These are phyloP conservation scores for Colletotrichum salicis DNA, from an alignment of 2,329 filamentous ascomycete species.

Conservation along the genomic window DNA sequence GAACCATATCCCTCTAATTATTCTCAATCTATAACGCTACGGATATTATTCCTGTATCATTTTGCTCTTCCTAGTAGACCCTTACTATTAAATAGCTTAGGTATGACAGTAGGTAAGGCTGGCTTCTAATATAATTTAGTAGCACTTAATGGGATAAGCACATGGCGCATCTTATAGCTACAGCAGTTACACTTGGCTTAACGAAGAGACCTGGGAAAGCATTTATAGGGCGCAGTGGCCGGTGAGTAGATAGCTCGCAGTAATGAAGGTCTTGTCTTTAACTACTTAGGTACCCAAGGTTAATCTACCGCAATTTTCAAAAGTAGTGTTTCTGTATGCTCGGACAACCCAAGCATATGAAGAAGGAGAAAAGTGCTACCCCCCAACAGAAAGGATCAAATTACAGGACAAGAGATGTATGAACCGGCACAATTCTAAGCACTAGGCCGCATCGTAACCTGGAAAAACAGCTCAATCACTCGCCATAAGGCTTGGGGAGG, in stretches of 20 bases:
- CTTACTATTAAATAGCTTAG: no score
- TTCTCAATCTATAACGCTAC: no score
- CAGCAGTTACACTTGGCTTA: not conserved
- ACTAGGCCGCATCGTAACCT: not conserved
- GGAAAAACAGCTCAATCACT: not conserved
- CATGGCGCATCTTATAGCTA: not conserved
- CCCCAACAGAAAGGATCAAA: not conserved
- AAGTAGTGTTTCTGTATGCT: conserved; percentile 7
- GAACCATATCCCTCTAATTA: no score
- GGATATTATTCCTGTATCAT: no score
- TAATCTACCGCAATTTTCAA: conserved; percentile 4
- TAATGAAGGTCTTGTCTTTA: conserved; percentile 10
- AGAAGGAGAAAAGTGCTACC: not conserved
- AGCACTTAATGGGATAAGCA: not conserved
- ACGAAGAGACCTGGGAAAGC: not conserved
- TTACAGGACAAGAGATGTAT: conserved; percentile 3
- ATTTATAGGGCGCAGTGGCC: not conserved
- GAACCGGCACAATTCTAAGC: not conserved
- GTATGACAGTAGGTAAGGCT: no score
- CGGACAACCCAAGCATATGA: not conserved
- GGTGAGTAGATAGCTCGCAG: not conserved
- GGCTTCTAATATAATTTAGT: no score
- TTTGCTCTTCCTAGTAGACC: no score
- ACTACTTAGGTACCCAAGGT: not conserved
- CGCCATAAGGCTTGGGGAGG: conserved; percentile 9